Percentiles rank a stretch among this genome's conserved stretches.
Evolutionary conservation across 2,329 filamentous ascomycete genomes (phyloP).

Genomic region (Leptodontidium sp.): DNA sequence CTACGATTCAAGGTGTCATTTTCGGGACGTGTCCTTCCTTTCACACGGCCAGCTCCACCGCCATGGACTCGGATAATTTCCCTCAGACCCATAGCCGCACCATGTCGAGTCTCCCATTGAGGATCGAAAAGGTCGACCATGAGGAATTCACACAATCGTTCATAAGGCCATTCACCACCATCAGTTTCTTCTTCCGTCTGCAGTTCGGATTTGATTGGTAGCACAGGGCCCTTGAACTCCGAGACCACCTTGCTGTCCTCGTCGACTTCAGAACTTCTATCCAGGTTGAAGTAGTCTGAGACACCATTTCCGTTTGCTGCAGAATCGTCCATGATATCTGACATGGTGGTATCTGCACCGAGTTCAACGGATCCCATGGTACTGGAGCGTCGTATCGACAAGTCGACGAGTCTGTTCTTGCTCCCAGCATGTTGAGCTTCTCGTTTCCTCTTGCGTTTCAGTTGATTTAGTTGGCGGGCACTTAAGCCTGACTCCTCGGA

Average conservation of each 20-base stretch:
- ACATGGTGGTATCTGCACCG: slow-evolving; percentile 53
- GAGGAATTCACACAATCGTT: slow-evolving; percentile 91
- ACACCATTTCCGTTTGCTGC: slow-evolving; percentile 65
- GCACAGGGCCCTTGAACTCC: slow-evolving; percentile 87
- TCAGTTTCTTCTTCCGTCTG: slow-evolving; percentile 79
- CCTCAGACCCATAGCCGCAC: slow-evolving; percentile 92
- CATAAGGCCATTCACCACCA: slow-evolving; percentile 91
- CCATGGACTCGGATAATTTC: slow-evolving; percentile 95
- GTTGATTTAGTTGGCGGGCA: slow-evolving; percentile 90
- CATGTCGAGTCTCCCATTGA: slow-evolving; percentile 94
- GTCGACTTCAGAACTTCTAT: slow-evolving; percentile 78
- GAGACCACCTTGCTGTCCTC: slow-evolving; percentile 93
- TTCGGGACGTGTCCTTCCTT: slow-evolving; percentile 72
- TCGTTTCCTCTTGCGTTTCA: slow-evolving; percentile 93
- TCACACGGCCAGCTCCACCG: slow-evolving; percentile 80
- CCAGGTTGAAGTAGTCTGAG: slow-evolving; percentile 89
- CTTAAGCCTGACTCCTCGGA: slow-evolving; percentile 78
- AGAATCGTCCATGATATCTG: slow-evolving; percentile 68
- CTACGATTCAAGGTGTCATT: slow-evolving; percentile 82
- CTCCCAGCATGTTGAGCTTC: slow-evolving; percentile 89
- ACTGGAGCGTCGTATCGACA: slow-evolving; percentile 67
- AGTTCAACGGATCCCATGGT: slow-evolving; percentile 37
- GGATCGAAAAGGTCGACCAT: slow-evolving; percentile 93
- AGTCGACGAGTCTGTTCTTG: slow-evolving; percentile 88
- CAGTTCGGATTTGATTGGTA: slow-evolving; percentile 86